These are phyloP conservation scores for Fusarium buxicola DNA, from an alignment of 2,329 filamentous ascomycete genomes.

Conservation along the genomic window DNA sequence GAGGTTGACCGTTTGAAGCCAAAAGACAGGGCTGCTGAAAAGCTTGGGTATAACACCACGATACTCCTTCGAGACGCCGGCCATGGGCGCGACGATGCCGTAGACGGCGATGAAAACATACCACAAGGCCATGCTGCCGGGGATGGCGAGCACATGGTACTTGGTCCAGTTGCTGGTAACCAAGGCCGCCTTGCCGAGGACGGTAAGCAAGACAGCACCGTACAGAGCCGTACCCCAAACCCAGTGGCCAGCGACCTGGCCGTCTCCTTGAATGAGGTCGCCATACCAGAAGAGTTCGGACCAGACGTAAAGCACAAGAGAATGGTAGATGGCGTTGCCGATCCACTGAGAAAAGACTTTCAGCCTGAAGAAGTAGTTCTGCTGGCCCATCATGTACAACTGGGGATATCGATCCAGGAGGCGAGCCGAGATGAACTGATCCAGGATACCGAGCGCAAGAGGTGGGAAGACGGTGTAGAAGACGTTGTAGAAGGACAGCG, in stretches of 20 bases:
- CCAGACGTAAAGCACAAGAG: conserved; percentile 89
- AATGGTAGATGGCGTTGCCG: conserved; percentile 94
- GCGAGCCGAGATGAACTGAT: conserved; percentile 96
- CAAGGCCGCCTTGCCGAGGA: conserved; percentile 92
- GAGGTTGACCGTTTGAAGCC: conserved; percentile 86
- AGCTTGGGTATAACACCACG: conserved; percentile 83
- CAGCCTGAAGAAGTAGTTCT: conserved; percentile 92
- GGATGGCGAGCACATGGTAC: conserved; percentile 95
- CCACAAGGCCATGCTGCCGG: conserved; percentile 93
- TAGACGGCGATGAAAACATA: conserved; percentile 90
- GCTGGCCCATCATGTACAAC: conserved; percentile 92
- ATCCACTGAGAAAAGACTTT: conserved; percentile 96
- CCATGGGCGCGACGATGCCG: conserved; percentile 84
- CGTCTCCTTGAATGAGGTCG: conserved; percentile 83
- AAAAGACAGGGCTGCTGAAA: conserved; percentile 87
- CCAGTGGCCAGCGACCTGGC: conserved; percentile 91
- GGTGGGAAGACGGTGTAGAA: conserved; percentile 96
- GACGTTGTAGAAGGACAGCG: conserved; percentile 98
- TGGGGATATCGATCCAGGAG: conserved; percentile 96
- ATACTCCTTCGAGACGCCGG: conserved; percentile 86
- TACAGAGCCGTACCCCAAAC: conserved; percentile 97
- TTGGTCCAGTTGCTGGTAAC: conserved; percentile 99
- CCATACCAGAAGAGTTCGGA: conserved; percentile 83
- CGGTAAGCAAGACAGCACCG: conserved; percentile 91
- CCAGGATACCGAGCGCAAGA: conserved; percentile 93